These are phyloP conservation scores for Cardamine occulta DNA, from an alignment of 345 rosid species.

Conservation along the genomic window DNA sequence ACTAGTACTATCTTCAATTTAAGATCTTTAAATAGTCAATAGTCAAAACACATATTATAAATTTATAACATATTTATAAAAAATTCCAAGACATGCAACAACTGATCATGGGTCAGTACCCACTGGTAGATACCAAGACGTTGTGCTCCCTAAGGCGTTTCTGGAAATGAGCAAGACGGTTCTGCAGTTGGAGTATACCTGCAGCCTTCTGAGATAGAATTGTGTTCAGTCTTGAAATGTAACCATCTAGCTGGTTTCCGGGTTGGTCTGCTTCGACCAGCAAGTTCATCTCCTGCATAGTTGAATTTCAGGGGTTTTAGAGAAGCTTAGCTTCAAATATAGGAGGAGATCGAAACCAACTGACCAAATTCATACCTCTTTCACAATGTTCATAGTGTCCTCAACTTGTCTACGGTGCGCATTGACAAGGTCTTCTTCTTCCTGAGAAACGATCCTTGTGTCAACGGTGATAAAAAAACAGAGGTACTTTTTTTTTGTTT, in stretches of 20 bases:
- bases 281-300: conserved; percentile 89
- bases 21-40: too few relatives aligned
- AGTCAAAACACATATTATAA: too few relatives aligned
- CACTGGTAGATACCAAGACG: conserved; percentile 72
- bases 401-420: conserved; percentile 96
- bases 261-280: conserved; percentile 96
- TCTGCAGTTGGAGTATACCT: conserved; percentile 82
- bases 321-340: background rate
- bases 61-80: too few relatives aligned
- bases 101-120: conserved; percentile 50
- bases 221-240: conserved; percentile 66
- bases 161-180: conserved; percentile 82
- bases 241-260: conserved; percentile 88
- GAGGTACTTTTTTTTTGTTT: background rate
- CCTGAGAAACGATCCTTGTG: conserved; percentile 51
- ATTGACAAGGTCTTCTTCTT: conserved; percentile 95
- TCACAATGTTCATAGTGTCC: conserved; percentile 94
- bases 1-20: too few relatives aligned
- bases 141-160: conserved; percentile 91
- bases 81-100: too few relatives aligned
- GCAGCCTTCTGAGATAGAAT: conserved; percentile 91
- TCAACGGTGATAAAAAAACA: conserved; percentile 3
- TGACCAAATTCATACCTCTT: conserved; percentile 61
- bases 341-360: background rate
- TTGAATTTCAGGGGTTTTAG: background rate